Conservation (phyloP, 1,284 basidiomycete species). For the Cryptococcus amylolentus region DNA sequence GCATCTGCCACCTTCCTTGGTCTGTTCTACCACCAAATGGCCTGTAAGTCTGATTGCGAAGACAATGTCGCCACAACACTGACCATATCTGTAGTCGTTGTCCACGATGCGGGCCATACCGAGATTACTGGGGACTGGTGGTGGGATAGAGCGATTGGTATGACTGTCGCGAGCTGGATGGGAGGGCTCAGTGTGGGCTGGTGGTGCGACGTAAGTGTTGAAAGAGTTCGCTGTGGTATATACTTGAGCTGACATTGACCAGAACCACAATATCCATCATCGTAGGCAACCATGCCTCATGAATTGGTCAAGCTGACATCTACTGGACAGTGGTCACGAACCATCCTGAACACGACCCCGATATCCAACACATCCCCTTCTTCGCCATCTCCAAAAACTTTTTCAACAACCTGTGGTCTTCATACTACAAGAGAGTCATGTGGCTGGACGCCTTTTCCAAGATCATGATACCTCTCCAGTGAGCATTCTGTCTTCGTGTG, state of each 20-base stretch:
- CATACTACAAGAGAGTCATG: conserved; percentile 90
- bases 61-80: neutral
- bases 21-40: conserved; percentile 89
- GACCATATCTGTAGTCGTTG: conserved; percentile 56
- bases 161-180: conserved; percentile 67
- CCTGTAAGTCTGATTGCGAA: conserved; percentile 47
- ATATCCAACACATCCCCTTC: conserved; percentile 87
- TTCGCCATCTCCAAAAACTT: conserved; percentile 89
- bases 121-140: conserved; percentile 87
- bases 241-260: conserved; percentile 12
- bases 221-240: neutral
- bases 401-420: conserved; percentile 80
- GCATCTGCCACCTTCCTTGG: conserved; percentile 76
- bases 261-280: conserved; percentile 98
- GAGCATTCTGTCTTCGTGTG: conserved; percentile 8
- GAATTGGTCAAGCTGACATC: neutral
- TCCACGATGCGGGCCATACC: conserved; percentile 92
- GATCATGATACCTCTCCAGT: conserved; percentile 69
- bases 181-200: conserved; percentile 92
- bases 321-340: conserved; percentile 79
- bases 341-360: conserved; percentile 93
- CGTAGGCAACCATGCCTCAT: conserved; percentile 34
- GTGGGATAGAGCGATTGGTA: conserved; percentile 74
- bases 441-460: conserved; percentile 69
- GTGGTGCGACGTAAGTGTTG: conserved; percentile 81